Base-by-base conservation (phyloP, 768 basidiomycete genomes). In the Boletus subcaerulescens region DNA sequence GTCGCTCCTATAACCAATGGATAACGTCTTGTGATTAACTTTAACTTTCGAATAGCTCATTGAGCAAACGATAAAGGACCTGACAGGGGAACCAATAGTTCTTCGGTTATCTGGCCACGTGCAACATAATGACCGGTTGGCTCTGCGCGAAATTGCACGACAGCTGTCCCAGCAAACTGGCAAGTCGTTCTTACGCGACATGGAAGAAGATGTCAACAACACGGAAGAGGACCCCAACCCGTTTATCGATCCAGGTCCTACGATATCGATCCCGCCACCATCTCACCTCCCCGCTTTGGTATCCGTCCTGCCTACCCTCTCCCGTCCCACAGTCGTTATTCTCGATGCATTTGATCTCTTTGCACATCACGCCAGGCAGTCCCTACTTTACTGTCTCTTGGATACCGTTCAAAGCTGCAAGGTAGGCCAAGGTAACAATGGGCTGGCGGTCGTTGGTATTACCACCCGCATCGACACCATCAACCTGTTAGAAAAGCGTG, bases 301-400 rank as follows among this genome's bases (percentile, higher is more conserved):
- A 57, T 84, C 88, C 14, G 70, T 88, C 20, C 77, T 97, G 1
- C 86, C 92, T 4, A 89, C 90, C 1, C 81, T 95, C 4, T 74
- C 84, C 12, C 85, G 86, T n/a, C 85, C 91, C 3, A 86, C 89
- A 1, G 67, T 98, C 45, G 78, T 98, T 36, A 72, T 98, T 40
- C 78, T 98, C 2, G 97, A 99, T 61, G 87, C 87, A 8, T 95
- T 98, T 69, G 97, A 99, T 68, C 79, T 94, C 26, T 99, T 98
- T 69, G 87, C 93, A 3, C 80, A 86, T 15, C 94, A 98, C 69
- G 86, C 93, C 12, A 83, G 97, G 14, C 97, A 99, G 66, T 86
- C 92, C 3, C 74, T 99, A 22, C 80, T 99, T 6, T 99, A 99
- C 66, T 98, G 95, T 66, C 81, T 99, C 17, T 78, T 99, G 46